A percentile compares a stretch with the other conserved stretches of the same genome.
phyloP scores from a whole-genome alignment of 768 basidiomycete species.

The Porpolomopsis calyptriformis region DNA sequence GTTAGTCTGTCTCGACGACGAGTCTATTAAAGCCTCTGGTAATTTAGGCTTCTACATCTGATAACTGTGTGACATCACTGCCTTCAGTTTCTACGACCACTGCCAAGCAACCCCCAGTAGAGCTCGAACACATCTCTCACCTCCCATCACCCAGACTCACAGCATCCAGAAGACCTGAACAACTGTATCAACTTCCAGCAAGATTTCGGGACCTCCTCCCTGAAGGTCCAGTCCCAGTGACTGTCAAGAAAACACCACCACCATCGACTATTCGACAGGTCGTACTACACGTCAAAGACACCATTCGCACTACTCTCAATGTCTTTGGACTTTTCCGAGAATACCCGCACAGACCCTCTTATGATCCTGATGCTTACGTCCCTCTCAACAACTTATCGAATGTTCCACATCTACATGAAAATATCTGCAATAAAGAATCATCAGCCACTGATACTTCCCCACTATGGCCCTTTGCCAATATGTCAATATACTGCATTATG shows the following conservation, averaged over 20 bases:
- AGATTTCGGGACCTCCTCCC: constrained; percentile 13
- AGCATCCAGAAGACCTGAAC: too few species aligned
- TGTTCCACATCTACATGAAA: too few species aligned
- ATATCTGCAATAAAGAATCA: too few species aligned
- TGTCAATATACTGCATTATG: constrained; percentile 17
- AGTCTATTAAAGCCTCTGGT: too few species aligned
- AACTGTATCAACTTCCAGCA: constrained; percentile 4
- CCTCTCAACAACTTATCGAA: constrained; percentile 7
- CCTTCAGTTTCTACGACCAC: too few species aligned
- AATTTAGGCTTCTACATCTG: too few species aligned
- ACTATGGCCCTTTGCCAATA: constrained; percentile 20
- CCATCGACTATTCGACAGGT: constrained; percentile 4
- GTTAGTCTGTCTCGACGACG: too few species aligned
- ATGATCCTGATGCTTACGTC: constrained; percentile 7
- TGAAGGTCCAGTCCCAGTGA: constrained; percentile 6
- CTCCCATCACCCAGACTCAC: too few species aligned
- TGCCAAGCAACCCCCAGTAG: too few species aligned
- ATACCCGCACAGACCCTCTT: constrained; percentile 11
- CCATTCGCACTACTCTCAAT: constrained; percentile 11
- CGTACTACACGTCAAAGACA: constrained; percentile 12
- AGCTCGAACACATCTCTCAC: too few species aligned
- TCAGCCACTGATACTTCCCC: too few species aligned
- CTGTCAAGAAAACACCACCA: neutral
- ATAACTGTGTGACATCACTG: too few species aligned
- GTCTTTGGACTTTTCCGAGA: constrained; percentile 12